Percentiles rank a stretch among this genome's conserved stretches.
Evolutionary conservation across 345 rosid species (phyloP).

Genomic region (Brassica carinata): DNA sequence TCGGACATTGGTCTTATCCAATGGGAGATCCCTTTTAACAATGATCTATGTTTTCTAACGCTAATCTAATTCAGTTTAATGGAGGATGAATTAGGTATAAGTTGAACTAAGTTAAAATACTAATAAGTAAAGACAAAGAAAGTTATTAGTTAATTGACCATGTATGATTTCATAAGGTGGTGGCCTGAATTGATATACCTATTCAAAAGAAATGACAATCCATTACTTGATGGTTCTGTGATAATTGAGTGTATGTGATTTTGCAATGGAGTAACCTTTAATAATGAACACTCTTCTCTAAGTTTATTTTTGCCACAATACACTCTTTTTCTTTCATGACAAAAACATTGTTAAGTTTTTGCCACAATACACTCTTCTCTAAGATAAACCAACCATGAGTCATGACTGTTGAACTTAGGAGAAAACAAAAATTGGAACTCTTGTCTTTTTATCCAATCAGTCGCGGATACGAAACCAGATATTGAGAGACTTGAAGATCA

Average conservation of each 20-base stretch:
- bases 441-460: no score
- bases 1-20: slow-evolving; percentile 35
- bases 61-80: not conserved
- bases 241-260: not conserved
- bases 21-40: not conserved
- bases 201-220: not conserved
- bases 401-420: no score
- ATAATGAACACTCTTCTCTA: not conserved
- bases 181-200: not conserved
- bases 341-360: no score
- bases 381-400: no score
- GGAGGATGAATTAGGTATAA: not conserved
- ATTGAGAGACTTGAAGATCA: no score
- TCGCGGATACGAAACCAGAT: no score
- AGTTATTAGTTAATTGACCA: not conserved
- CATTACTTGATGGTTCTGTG: not conserved
- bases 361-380: no score
- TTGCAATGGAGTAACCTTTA: not conserved
- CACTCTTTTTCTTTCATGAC: no score
- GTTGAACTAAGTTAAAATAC: not conserved
- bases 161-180: not conserved
- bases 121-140: not conserved
- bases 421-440: no score
- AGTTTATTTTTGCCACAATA: no score
- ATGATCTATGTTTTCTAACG: not conserved